These are phyloP conservation scores for Pulveroboletus frians DNA, from an alignment of 768 basidiomycete genomes.

Conservation along the genomic window DNA sequence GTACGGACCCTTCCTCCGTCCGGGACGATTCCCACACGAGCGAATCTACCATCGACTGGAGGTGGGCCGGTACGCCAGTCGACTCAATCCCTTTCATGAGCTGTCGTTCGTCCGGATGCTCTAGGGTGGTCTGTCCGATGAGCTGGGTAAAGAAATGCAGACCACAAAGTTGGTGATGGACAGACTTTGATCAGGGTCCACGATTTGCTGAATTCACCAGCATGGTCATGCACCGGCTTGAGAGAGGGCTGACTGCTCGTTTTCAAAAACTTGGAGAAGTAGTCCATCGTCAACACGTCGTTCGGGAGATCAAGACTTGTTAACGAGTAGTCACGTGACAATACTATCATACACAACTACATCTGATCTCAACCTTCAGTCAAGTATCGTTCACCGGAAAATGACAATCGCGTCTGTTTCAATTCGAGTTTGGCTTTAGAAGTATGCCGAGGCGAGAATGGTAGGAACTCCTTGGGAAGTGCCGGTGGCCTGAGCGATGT, in stretches of 20 bases:
- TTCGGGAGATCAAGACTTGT: neutral
- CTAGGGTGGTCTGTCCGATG: slow-evolving; percentile 62
- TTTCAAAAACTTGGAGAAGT: slow-evolving; percentile 76
- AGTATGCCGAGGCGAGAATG: slow-evolving; percentile 2
- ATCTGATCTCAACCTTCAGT: neutral
- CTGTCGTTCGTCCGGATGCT: slow-evolving; percentile 86
- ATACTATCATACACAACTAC: neutral
- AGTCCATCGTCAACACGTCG: slow-evolving; percentile 52
- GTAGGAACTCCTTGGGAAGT: slow-evolving; percentile 25
- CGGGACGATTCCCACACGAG: slow-evolving; percentile 82
- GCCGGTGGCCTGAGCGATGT: slow-evolving; percentile 26
- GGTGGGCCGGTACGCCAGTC: slow-evolving; percentile 72
- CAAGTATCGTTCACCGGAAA: slow-evolving; percentile 7
- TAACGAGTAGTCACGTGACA: slow-evolving; percentile 13
- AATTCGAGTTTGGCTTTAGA: slow-evolving; percentile 4
- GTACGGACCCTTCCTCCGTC: slow-evolving; percentile 79
- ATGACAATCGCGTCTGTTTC: slow-evolving; percentile 21
- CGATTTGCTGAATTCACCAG: slow-evolving; percentile 68
- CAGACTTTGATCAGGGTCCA: slow-evolving; percentile 71
- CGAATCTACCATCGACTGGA: slow-evolving; percentile 78
- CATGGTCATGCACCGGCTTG: slow-evolving; percentile 58
- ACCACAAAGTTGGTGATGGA: neutral
- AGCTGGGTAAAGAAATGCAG: slow-evolving; percentile 6
- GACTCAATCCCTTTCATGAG: slow-evolving; percentile 72
- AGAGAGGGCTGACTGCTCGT: slow-evolving; percentile 36